phyloP scores from a whole-genome alignment of 345 rosid species.

The Excoecaria cochinchinensis region DNA sequence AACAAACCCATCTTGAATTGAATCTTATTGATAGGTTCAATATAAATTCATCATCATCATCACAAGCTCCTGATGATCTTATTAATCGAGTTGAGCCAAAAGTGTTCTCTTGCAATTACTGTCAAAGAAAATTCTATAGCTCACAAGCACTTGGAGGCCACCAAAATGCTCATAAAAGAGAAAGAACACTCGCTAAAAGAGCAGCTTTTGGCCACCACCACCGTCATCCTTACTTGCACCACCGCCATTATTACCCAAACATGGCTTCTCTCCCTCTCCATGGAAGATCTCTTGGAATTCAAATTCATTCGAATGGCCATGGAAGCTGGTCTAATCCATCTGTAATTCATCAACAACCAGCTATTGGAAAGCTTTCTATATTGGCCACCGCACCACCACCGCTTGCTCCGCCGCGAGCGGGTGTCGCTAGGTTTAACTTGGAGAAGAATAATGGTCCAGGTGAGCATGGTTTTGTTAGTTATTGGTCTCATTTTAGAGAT shows the following conservation, averaged over 20 bases:
- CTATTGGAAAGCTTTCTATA: conserved; percentile 45
- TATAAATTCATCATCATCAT: conserved; percentile 15
- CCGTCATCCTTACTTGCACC: conserved; percentile 18
- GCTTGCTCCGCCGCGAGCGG: conserved; percentile 15
- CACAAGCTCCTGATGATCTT: conserved; percentile 20
- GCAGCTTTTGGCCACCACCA: conserved; percentile 37
- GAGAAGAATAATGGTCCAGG: conserved; percentile 28
- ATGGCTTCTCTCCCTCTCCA: conserved; percentile 53
- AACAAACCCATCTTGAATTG: conserved; percentile 30
- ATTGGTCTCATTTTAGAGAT: conserved; percentile 33
- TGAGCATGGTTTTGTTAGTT: conserved; percentile 22
- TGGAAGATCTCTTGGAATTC: conserved; percentile 60
- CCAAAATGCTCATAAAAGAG: conserved; percentile 32
- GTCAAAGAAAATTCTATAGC: conserved; percentile 26
- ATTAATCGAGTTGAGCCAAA: conserved; percentile 1
- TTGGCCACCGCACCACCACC: conserved; percentile 14
- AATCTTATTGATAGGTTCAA: conserved; percentile 51
- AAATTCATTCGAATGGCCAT: conserved; percentile 42
- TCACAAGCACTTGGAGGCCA: conserved; percentile 34
- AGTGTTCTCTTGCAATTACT: conserved; percentile 27
- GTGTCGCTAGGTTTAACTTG: conserved; percentile 41
- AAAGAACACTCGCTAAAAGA: conserved; percentile 23
- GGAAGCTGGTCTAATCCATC: background rate
- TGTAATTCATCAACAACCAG: conserved; percentile 51
- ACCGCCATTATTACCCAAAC: conserved; percentile 34